phyloP scores from a whole-genome alignment of 805 yeast species.

The Wickerhamomyces canadensis region DNA sequence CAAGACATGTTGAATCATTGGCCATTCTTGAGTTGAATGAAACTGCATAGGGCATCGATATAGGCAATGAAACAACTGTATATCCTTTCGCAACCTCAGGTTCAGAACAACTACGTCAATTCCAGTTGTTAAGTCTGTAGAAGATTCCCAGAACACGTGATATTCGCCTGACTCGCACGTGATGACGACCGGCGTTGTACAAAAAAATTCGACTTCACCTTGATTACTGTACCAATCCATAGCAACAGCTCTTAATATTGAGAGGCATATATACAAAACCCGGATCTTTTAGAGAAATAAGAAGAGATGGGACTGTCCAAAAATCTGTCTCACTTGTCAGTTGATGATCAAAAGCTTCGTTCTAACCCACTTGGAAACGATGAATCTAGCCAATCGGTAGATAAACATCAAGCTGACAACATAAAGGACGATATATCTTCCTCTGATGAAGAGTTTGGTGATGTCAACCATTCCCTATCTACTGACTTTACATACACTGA shows the following conservation, averaged over 20 bases:
- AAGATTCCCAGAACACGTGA: too few relatives aligned
- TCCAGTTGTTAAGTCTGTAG: too few relatives aligned
- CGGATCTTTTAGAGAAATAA: neutral
- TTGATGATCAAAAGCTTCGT: neutral
- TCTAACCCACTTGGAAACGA: neutral
- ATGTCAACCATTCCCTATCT: conserved; percentile 24
- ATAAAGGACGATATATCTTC: conserved; percentile 5
- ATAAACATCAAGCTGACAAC: neutral
- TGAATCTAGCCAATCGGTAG: neutral
- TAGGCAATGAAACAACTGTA: too few relatives aligned
- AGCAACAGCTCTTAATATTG: too few relatives aligned
- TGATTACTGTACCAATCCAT: too few relatives aligned
- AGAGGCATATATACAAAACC: neutral
- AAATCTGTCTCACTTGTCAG: conserved; percentile 2
- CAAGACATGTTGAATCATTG: conserved; percentile 85
- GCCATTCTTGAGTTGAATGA: conserved; percentile 47
- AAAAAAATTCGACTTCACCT: too few relatives aligned
- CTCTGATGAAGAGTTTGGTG: conserved; percentile 15
- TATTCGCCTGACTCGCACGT: neutral
- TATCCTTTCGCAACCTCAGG: too few relatives aligned
- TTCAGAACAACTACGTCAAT: too few relatives aligned
- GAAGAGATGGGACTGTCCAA: neutral
- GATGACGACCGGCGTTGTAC: too few relatives aligned
- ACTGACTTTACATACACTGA: conserved; percentile 64
- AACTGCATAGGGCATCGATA: neutral